These are phyloP conservation scores for Dictyophora rubrovolvata DNA, from an alignment of 768 basidiomycete genomes.

Conservation along the genomic window DNA sequence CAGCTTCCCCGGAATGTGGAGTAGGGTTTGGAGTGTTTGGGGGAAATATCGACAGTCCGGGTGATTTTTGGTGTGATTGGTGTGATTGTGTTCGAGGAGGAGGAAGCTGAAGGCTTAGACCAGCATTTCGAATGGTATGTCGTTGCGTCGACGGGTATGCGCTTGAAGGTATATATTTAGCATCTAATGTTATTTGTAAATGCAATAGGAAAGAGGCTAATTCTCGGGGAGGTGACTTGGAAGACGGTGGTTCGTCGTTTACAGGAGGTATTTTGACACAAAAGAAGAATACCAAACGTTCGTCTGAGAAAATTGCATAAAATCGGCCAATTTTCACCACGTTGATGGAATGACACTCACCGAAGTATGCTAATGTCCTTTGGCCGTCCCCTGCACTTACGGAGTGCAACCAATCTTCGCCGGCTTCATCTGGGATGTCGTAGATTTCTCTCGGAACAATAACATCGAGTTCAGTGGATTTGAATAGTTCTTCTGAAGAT, in stretches of 20 bases:
- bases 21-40: slow-evolving; percentile 80
- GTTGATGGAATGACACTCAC: slow-evolving; percentile 31
- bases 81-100: slow-evolving; percentile 42
- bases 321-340: slow-evolving; percentile 44
- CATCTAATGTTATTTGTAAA: slow-evolving; percentile 70
- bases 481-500: slow-evolving; percentile 55
- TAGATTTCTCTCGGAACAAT: slow-evolving; percentile 58
- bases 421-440: slow-evolving; percentile 21
- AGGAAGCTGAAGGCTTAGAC: slow-evolving; percentile 33
- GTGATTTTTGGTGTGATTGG: slow-evolving; percentile 23
- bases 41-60: slow-evolving; percentile 59
- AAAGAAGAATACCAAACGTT: slow-evolving; percentile 22
- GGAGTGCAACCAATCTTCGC: slow-evolving; percentile 47
- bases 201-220: slow-evolving; percentile 56
- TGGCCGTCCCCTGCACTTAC: slow-evolving; percentile 27
- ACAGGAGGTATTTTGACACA: slow-evolving; percentile 19
- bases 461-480: slow-evolving; percentile 47
- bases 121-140: slow-evolving; percentile 22
- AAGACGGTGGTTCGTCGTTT: slow-evolving; percentile 24
- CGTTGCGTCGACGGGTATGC: slow-evolving; percentile 25
- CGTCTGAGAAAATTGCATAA: slow-evolving; percentile 32
- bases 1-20: slow-evolving; percentile 60
- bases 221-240: slow-evolving; percentile 21
- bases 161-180: slow-evolving; percentile 53
- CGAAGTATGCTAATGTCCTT: slow-evolving; percentile 66